phyloP scores from a whole-genome alignment of 1,284 basidiomycete species.

The Rhodotorula glutinis region DNA sequence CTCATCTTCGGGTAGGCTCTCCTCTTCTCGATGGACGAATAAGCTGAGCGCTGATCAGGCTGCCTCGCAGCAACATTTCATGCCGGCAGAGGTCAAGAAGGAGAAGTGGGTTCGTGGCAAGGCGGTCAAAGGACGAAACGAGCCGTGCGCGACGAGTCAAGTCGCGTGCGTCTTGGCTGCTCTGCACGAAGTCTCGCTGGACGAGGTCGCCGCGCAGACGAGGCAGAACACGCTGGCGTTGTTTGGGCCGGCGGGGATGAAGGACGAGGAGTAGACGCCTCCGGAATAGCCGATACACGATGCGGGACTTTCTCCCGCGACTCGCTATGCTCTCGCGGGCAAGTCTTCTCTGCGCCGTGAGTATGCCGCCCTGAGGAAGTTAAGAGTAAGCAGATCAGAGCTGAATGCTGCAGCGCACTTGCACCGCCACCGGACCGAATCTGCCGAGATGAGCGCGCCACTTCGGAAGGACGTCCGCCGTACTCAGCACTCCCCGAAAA shows the following conservation, averaged over 20 bases:
- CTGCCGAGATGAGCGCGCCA: background rate
- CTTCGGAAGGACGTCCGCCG: background rate
- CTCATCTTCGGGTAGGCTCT: constrained; percentile 43
- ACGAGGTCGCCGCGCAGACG: constrained; percentile 60
- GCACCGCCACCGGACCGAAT: background rate
- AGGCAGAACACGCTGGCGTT: constrained; percentile 67
- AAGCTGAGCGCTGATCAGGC: background rate
- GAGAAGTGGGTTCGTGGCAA: constrained; percentile 64
- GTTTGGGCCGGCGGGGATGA: constrained; percentile 52
- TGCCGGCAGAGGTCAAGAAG: constrained; percentile 60
- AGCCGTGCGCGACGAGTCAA: constrained; percentile 68
- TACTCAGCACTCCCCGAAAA: background rate
- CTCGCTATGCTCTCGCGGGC: background rate
- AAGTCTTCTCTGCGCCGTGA: background rate
- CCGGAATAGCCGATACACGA: too few relatives aligned
- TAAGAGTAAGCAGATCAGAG: too few relatives aligned
- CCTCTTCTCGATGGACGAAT: background rate
- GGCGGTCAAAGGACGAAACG: constrained; percentile 77
- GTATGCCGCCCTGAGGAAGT: too few relatives aligned
- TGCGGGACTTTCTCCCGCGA: background rate
- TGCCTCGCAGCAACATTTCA: constrained; percentile 50
- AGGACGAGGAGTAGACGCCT: background rate
- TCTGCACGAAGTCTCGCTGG: constrained; percentile 58
- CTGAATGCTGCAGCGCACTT: too few relatives aligned
- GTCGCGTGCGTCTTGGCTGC: constrained; percentile 73